A percentile compares a stretch with the other conserved stretches of the same genome.
These are phyloP conservation scores for slime mould (Dictyostelium discoideum) DNA, from an alignment of 78 protist genomes.

Conservation along the genomic window dicty_2.7 NC_007088.5:4435001-4435500, in stretches of 20 bases:
- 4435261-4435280: not conserved
- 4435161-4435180: no score
- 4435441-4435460: not conserved
- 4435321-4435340: conserved; percentile 26
- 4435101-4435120: no score
- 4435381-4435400: not conserved
- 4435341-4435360: conserved; percentile 4
- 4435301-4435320: not conserved
- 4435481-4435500: conserved; percentile 40
- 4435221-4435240: no score
- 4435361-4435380: not conserved
- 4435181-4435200: no score
- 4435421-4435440: not conserved
- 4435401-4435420: not conserved
- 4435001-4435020: no score
- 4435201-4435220: not conserved
- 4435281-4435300: not conserved
- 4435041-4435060: no score
- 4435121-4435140: no score
- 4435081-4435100: no score
- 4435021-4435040: no score
- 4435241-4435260: not conserved
- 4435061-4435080: no score
- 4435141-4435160: no score
- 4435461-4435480: not conserved